phyloP scores from a whole-genome alignment of 1,284 basidiomycete species.

The Ganoderma leucocontextum region DNA sequence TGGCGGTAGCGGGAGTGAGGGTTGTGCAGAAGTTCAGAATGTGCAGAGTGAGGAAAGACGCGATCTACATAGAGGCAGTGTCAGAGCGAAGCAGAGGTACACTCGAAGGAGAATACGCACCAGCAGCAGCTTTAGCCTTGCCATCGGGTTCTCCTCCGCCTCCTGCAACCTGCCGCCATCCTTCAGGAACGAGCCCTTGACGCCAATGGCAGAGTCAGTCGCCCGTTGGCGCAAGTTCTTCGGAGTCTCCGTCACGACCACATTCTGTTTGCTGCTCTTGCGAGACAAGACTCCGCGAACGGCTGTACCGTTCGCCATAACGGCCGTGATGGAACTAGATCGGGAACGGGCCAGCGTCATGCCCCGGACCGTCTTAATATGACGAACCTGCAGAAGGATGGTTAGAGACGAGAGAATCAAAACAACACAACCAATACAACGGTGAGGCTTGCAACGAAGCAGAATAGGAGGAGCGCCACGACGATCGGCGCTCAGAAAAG shows the following conservation, averaged over 20 bases:
- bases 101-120: slow-evolving; percentile 49
- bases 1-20: slow-evolving; percentile 77
- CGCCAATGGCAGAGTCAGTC: slow-evolving; percentile 64
- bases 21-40: slow-evolving; percentile 95
- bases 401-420: slow-evolving; percentile 19
- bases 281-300: slow-evolving; percentile 39
- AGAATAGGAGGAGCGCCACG: slow-evolving; percentile 9
- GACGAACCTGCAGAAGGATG: slow-evolving; percentile 42
- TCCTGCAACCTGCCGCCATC: slow-evolving; percentile 47
- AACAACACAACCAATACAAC: slow-evolving; percentile 1
- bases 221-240: slow-evolving; percentile 52
- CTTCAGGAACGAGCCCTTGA: slow-evolving; percentile 68
- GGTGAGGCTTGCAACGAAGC: neutral
- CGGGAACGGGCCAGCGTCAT: slow-evolving; percentile 40
- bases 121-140: slow-evolving; percentile 89
- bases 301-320: slow-evolving; percentile 32
- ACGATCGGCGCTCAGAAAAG: slow-evolving; percentile 9
- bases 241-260: slow-evolving; percentile 21
- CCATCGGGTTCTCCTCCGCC: slow-evolving; percentile 81
- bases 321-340: slow-evolving; percentile 39
- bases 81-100: slow-evolving; percentile 21
- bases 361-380: slow-evolving; percentile 46
- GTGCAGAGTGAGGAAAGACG: slow-evolving; percentile 89
- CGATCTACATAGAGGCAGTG: slow-evolving; percentile 56
- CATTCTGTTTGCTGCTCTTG: slow-evolving; percentile 26